Percentiles rank a stretch among this genome's conserved stretches.
These are phyloP conservation scores for Akanthomyces dipterigenus DNA, from an alignment of 2,329 filamentous ascomycete species.

Conservation along the genomic window DNA sequence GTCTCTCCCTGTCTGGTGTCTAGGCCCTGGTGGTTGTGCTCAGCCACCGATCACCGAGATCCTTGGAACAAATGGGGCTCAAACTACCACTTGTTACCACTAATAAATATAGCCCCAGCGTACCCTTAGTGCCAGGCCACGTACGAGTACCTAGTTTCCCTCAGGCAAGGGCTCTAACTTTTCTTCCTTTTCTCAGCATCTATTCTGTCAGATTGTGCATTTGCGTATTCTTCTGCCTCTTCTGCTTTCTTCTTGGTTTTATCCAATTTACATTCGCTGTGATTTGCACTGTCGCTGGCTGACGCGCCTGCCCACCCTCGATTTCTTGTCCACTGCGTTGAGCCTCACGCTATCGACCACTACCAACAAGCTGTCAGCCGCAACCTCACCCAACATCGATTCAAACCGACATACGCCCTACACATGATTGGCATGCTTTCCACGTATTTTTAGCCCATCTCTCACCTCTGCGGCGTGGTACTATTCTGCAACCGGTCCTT, in stretches of 20 bases:
- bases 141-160: not conserved
- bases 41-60: constrained; percentile 10
- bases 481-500: not conserved
- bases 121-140: not conserved
- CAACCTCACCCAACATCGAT: not conserved
- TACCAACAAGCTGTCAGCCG: not conserved
- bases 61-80: constrained; percentile 2
- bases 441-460: not conserved
- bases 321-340: not conserved
- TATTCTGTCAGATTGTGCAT: not conserved
- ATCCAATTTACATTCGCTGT: not conserved
- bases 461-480: not conserved
- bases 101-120: not conserved
- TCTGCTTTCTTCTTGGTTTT: not conserved
- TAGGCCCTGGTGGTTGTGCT: not conserved
- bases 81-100: not conserved
- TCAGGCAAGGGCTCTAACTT: not conserved
- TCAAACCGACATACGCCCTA: not conserved
- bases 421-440: not conserved
- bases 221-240: not conserved
- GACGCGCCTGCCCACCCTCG: not conserved
- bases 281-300: not conserved
- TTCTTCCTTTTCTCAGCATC: not conserved
- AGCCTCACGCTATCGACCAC: not conserved
- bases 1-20: not conserved